These are phyloP conservation scores for Pythium aristosporum DNA, from an alignment of 352 stramenopile species.

Conservation along the genomic window DNA sequence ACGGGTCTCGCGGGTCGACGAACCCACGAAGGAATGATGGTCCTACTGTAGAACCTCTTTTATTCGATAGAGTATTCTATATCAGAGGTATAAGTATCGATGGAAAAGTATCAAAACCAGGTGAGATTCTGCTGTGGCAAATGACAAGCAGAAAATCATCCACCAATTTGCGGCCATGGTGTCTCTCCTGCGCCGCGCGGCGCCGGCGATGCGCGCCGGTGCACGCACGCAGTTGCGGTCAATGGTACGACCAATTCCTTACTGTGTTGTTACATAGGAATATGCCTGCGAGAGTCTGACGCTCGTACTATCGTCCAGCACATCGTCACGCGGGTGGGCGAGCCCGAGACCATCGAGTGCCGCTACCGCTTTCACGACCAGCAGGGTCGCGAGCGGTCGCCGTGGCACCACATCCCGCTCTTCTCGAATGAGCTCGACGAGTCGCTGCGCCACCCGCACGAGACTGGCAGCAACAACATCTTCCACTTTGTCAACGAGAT, in stretches of 20 bases:
- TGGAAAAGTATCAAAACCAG: constrained; percentile 17
- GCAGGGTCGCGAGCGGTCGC: constrained; percentile 78
- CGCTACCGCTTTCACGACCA: constrained; percentile 85
- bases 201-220: not conserved
- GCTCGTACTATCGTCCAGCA: constrained; percentile 38
- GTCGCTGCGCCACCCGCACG: constrained; percentile 33
- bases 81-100: not conserved
- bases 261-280: not conserved
- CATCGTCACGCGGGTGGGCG: constrained; percentile 58
- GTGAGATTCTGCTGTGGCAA: not conserved
- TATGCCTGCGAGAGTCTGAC: not conserved
- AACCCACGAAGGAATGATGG: constrained; percentile 3
- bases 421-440: constrained; percentile 39
- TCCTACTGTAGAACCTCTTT: not conserved
- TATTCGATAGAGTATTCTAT: constrained; percentile 9
- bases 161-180: constrained; percentile 7
- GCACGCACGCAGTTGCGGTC: constrained; percentile 18
- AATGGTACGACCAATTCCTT: constrained; percentile 7
- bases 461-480: constrained; percentile 43
- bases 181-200: not conserved
- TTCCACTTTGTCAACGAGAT: constrained; percentile 96
- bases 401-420: constrained; percentile 93
- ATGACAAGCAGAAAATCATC: constrained; percentile 14
- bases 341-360: constrained; percentile 65
- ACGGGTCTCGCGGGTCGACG: not conserved